Conservation (phyloP, 768 basidiomycete species). For the Mycena filopes region DNA sequence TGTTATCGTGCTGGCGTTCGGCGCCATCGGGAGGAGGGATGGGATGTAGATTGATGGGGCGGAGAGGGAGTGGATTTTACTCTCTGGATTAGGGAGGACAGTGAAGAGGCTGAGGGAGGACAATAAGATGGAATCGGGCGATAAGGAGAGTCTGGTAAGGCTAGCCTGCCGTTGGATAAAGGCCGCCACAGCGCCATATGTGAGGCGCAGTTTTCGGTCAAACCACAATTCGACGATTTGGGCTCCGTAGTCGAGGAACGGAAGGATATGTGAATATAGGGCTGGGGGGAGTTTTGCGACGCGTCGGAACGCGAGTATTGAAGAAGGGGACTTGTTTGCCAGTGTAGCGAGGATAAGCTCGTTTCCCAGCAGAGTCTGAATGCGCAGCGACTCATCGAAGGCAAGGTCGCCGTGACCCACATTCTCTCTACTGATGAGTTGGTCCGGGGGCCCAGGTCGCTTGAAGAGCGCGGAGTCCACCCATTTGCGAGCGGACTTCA, state of each 20-base stretch:
- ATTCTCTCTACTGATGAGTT: not conserved
- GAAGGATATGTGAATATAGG: not conserved
- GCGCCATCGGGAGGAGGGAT: not conserved
- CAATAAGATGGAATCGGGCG: not conserved
- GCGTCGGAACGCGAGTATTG: not conserved
- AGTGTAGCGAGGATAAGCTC: constrained; percentile 16
- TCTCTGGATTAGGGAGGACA: not conserved
- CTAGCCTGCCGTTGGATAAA: constrained; percentile 14
- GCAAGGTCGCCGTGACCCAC: not conserved
- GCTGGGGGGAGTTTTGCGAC: not conserved
- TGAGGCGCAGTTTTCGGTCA: not conserved
- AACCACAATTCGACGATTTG: not conserved
- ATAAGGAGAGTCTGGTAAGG: not conserved
- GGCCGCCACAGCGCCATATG: not conserved
- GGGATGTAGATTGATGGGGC: constrained; percentile 22
- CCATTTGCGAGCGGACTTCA: no score
- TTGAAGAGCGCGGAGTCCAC: no score
- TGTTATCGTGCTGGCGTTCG: no score
- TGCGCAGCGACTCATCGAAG: constrained; percentile 19
- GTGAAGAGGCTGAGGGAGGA: constrained; percentile 5
- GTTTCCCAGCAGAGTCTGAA: constrained; percentile 6
- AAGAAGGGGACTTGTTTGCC: not conserved
- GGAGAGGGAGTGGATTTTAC: constrained; percentile 1
- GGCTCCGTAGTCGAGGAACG: constrained; percentile 1
- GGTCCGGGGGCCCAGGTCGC: not conserved